Conservation (phyloP, 306 rosid species). For the Gillenia trifoliata region DNA sequence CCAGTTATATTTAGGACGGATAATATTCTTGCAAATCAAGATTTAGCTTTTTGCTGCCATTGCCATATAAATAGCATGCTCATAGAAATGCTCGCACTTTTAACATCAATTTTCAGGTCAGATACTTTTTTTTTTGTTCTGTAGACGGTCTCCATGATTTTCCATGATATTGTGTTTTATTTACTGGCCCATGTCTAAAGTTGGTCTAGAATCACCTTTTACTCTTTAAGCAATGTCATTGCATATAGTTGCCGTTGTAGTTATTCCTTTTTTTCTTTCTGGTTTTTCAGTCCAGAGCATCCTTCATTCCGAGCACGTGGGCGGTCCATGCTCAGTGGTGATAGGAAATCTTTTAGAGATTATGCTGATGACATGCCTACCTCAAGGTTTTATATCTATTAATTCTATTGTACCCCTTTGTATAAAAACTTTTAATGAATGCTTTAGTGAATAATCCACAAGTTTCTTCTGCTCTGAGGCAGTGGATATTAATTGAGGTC, state of each 20-base stretch:
- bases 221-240: conserved; percentile 9
- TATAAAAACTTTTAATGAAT: not conserved
- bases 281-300: conserved; percentile 91
- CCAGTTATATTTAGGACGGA: not conserved
- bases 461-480: not conserved
- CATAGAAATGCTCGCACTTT: not conserved
- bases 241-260: conserved; percentile 1
- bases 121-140: not conserved
- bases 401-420: conserved; percentile 8
- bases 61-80: not conserved
- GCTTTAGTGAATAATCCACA: not conserved
- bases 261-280: conserved; percentile 6
- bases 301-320: conserved; percentile 87
- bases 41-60: not conserved
- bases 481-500: not conserved
- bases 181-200: conserved; percentile 12
- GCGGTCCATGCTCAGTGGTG: conserved; percentile 96
- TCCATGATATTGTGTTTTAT: not conserved
- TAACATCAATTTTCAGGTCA: not conserved
- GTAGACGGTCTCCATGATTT: not conserved
- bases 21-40: not conserved
- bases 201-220: conserved; percentile 5
- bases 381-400: conserved; percentile 65
- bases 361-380: conserved; percentile 80
- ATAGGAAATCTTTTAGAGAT: conserved; percentile 70